Percentiles rank a stretch among this genome's conserved stretches.
Conservation (phyloP, 208 protist species). For the Crithidia sp. region DNA sequence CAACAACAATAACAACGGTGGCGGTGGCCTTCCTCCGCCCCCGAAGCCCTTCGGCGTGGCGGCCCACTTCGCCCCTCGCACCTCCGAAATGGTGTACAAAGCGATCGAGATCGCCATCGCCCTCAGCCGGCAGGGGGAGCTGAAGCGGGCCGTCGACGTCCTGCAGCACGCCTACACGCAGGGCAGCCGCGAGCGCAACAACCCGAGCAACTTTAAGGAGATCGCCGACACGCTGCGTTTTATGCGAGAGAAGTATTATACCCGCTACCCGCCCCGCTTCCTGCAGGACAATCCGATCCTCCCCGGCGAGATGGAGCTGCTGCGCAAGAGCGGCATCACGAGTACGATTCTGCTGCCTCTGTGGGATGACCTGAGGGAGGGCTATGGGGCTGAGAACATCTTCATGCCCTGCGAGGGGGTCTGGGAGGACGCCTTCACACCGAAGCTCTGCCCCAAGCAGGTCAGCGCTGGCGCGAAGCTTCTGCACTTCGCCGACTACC, state of each 20-base stretch:
- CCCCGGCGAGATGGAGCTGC: constrained; percentile 75
- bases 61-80: constrained; percentile 41
- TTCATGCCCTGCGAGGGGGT: constrained; percentile 79
- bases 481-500: constrained; percentile 45
- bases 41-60: constrained; percentile 26
- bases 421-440: constrained; percentile 64
- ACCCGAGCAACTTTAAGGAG: constrained; percentile 68
- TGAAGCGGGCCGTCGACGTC: constrained; percentile 85
- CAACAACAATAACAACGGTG: constrained; percentile 5
- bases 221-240: constrained; percentile 67
- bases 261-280: constrained; percentile 68
- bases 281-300: constrained; percentile 88
- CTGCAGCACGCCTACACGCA: constrained; percentile 77
- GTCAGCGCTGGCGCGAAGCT: constrained; percentile 35
- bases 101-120: constrained; percentile 70
- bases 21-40: background rate
- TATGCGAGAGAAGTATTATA: constrained; percentile 58
- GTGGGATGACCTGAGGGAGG: constrained; percentile 87
- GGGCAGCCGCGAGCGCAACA: constrained; percentile 58
- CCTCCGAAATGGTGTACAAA: constrained; percentile 61
- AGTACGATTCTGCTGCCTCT: constrained; percentile 75
- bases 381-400: constrained; percentile 85
- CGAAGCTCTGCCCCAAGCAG: constrained; percentile 35
- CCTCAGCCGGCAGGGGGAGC: constrained; percentile 56
- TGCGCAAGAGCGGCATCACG: constrained; percentile 74